These are phyloP conservation scores for Flaveria robusta DNA, from an alignment of 129 eudicot genomes.

Conservation along the genomic window DNA sequence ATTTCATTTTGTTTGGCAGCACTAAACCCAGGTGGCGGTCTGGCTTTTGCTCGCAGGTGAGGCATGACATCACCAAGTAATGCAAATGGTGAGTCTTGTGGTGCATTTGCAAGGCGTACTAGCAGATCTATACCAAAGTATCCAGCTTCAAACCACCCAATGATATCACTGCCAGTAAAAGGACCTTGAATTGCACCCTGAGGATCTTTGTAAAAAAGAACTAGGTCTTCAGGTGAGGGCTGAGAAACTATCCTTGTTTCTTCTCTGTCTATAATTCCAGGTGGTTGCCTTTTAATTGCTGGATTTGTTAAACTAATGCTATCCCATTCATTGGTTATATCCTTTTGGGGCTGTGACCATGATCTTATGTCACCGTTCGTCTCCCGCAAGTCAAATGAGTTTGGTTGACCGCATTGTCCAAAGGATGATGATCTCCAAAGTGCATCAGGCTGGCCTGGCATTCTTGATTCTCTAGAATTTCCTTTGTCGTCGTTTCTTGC, in stretches of 20 bases:
- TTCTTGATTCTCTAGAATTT: slow-evolving; percentile 43
- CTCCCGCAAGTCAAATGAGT: slow-evolving; percentile 48
- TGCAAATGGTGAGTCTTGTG: slow-evolving; percentile 63
- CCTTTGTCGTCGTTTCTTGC: slow-evolving; percentile 51
- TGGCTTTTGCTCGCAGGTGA: slow-evolving; percentile 81
- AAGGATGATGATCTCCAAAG: slow-evolving; percentile 62
- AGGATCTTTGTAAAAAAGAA: slow-evolving; percentile 90
- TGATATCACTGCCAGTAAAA: slow-evolving; percentile 81
- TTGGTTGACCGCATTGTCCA: slow-evolving; percentile 40
- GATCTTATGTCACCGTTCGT: slow-evolving; percentile 40
- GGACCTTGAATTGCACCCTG: slow-evolving; percentile 97
- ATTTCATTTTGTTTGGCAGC: slow-evolving; percentile 64
- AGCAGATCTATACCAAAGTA: slow-evolving; percentile 87
- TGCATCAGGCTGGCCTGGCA: slow-evolving; percentile 46
- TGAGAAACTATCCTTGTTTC: slow-evolving; percentile 55
- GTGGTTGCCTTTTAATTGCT: slow-evolving; percentile 50
- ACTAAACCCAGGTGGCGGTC: slow-evolving; percentile 92
- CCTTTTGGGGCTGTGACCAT: slow-evolving; percentile 49
- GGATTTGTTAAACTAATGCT: slow-evolving; percentile 39
- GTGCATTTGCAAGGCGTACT: slow-evolving; percentile 80
- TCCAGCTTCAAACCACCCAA: slow-evolving; percentile 97
- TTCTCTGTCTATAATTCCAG: slow-evolving; percentile 60
- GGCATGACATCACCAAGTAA: slow-evolving; percentile 98
- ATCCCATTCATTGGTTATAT: slow-evolving; percentile 28
- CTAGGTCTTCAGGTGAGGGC: slow-evolving; percentile 79